Evolutionary conservation across 2,329 filamentous ascomycete genomes (phyloP).

Genomic region (Colletotrichum neosansevieriae): DNA sequence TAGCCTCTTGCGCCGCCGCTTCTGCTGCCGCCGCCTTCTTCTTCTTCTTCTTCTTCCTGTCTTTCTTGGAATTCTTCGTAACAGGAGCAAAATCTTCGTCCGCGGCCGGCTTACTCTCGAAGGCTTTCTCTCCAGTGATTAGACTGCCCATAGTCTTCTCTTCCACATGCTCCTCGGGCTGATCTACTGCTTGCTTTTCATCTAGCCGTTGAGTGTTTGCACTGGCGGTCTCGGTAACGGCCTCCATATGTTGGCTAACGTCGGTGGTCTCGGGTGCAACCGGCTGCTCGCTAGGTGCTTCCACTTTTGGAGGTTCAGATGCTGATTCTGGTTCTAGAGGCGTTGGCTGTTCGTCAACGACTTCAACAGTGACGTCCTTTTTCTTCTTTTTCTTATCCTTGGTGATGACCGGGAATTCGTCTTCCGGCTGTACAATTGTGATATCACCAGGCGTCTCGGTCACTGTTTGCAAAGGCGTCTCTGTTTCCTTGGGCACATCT

Average conservation of each 20-base stretch:
- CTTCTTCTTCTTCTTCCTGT: conserved; percentile 48
- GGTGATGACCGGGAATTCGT: conserved; percentile 40
- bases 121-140: not conserved
- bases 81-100: not conserved
- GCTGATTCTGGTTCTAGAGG: not conserved
- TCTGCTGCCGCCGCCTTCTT: conserved; percentile 15
- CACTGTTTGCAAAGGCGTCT: not conserved
- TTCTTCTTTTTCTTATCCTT: conserved; percentile 39
- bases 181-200: too few species aligned
- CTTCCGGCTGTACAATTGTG: conserved; percentile 34
- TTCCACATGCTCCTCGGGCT: not conserved
- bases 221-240: too few species aligned
- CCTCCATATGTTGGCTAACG: too few species aligned
- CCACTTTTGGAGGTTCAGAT: not conserved
- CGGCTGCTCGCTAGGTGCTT: too few species aligned
- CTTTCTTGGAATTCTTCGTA: conserved; percentile 47
- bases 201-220: too few species aligned
- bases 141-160: not conserved
- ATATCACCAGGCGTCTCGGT: conserved; percentile 39
- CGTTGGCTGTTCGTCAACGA: not conserved
- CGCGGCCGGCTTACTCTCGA: not conserved
- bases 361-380: not conserved
- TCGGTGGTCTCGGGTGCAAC: too few species aligned
- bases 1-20: not conserved
- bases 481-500: not conserved